Conservation (phyloP, 2,329 filamentous ascomycete genomes). For the Zymoseptoria pseudotritici region DNA sequence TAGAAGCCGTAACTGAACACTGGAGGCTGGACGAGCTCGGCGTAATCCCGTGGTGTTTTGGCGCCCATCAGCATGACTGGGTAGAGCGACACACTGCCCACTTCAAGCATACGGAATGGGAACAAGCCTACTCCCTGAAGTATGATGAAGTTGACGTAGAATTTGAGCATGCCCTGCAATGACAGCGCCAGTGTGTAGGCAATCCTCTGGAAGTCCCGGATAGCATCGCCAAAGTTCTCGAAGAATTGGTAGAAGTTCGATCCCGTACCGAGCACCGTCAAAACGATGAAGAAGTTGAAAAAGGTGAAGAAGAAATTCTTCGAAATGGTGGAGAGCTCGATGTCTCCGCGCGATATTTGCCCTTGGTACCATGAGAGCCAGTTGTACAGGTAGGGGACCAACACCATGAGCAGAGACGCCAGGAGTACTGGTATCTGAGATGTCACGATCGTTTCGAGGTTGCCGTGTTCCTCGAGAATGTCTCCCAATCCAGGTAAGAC, state of each 20-base stretch:
- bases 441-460: slow-evolving; percentile 69
- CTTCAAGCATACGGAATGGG: slow-evolving; percentile 83
- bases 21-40: slow-evolving; percentile 72
- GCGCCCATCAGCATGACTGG: slow-evolving; percentile 71
- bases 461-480: slow-evolving; percentile 58
- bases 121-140: slow-evolving; percentile 90
- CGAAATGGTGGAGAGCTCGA: slow-evolving; percentile 88
- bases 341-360: slow-evolving; percentile 88
- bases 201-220: slow-evolving; percentile 72
- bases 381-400: slow-evolving; percentile 90
- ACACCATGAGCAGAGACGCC: slow-evolving; percentile 78
- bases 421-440: slow-evolving; percentile 81
- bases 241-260: slow-evolving; percentile 57
- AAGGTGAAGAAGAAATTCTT: slow-evolving; percentile 99
- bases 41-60: slow-evolving; percentile 82
- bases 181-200: slow-evolving; percentile 68
- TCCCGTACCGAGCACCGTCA: slow-evolving; percentile 78
- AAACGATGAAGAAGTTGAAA: slow-evolving; percentile 96
- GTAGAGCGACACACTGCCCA: slow-evolving; percentile 77
- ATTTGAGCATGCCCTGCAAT: slow-evolving; percentile 65
- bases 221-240: slow-evolving; percentile 58
- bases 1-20: slow-evolving; percentile 95
- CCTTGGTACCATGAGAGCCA: slow-evolving; percentile 87
- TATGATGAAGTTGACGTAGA: slow-evolving; percentile 92
- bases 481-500: slow-evolving; percentile 64